These are phyloP conservation scores for Pichia phayaonensis DNA, from an alignment of 805 yeast genomes.

Conservation along the genomic window DNA sequence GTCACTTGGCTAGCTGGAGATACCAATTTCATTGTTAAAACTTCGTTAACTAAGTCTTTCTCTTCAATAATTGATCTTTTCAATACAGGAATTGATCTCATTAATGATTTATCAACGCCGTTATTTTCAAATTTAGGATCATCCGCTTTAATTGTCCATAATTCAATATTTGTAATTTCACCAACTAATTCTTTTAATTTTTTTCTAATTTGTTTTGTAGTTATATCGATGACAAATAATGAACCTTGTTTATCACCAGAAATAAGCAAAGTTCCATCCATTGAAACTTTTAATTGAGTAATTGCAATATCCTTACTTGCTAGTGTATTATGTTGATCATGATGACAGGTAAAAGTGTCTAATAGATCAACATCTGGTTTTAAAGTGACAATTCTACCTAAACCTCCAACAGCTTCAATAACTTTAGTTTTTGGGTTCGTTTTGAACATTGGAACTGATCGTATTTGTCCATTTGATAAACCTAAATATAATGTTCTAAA, in stretches of 20 bases:
- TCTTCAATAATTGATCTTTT: conserved; percentile 49
- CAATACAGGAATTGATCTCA: conserved; percentile 50
- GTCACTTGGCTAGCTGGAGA: neutral
- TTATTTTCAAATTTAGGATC: conserved; percentile 12
- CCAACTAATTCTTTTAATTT: conserved; percentile 36
- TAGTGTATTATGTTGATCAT: conserved; percentile 19
- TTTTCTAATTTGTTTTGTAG: conserved; percentile 59
- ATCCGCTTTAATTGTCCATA: conserved; percentile 15
- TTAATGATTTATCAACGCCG: conserved; percentile 27
- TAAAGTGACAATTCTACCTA: conserved; percentile 41
- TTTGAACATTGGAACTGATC: conserved; percentile 44
- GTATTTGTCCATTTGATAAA: conserved; percentile 50
- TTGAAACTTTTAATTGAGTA: conserved; percentile 49
- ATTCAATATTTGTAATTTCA: conserved; percentile 19
- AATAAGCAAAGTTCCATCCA: conserved; percentile 67
- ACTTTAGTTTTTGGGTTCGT: conserved; percentile 29
- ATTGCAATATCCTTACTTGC: conserved; percentile 30
- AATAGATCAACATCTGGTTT: conserved; percentile 42
- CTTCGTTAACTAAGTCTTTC: conserved; percentile 35
- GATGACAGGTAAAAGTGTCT: conserved; percentile 48
- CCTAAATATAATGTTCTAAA: conserved; percentile 72
- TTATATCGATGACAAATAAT: conserved; percentile 59
- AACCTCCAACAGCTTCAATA: conserved; percentile 57
- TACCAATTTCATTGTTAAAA: conserved; percentile 33
- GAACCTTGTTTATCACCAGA: conserved; percentile 73